phyloP scores from a whole-genome alignment of 345 rosid genomes.

The Arabis hirsuta region DNA sequence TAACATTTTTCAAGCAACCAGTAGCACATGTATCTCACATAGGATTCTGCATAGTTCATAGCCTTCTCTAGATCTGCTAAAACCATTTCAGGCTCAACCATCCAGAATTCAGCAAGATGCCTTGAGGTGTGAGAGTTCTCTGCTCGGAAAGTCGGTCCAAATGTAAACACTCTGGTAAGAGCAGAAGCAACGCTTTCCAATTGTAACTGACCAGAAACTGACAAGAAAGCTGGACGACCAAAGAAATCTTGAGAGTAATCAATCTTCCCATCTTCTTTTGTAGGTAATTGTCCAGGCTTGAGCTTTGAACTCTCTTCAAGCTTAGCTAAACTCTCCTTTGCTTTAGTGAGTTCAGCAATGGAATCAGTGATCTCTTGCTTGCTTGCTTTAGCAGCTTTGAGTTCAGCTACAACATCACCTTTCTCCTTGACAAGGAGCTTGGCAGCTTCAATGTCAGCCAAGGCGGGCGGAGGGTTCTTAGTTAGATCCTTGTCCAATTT shows the following conservation, averaged over 20 bases:
- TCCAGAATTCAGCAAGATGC: conserved; percentile 98
- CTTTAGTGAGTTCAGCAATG: conserved; percentile 62
- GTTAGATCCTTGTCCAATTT: too few relatives aligned
- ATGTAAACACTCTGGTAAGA: conserved; percentile 77
- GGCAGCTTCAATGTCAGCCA: conserved; percentile 73
- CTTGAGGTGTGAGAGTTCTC: conserved; percentile 89
- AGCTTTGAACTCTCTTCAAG: conserved; percentile 72
- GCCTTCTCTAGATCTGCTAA: conserved; percentile 88
- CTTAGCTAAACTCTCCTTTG: conserved; percentile 58
- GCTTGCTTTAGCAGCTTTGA: conserved; percentile 70
- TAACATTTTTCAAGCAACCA: conserved; percentile 83
- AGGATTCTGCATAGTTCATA: conserved; percentile 99
- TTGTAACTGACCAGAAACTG: conserved; percentile 93
- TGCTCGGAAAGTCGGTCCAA: conserved; percentile 96
- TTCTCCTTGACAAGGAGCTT: conserved; percentile 58
- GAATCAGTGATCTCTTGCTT: conserved; percentile 56
- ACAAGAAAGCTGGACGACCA: conserved; percentile 87
- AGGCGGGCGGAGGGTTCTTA: conserved; percentile 77
- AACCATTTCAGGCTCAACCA: conserved; percentile 95
- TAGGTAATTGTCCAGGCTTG: conserved; percentile 78
- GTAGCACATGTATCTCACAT: conserved; percentile 73
- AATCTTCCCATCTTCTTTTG: conserved; percentile 74
- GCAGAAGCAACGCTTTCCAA: conserved; percentile 89
- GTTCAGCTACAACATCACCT: conserved; percentile 65
- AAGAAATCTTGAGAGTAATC: conserved; percentile 82